Evolutionary conservation across 2,329 filamentous ascomycete genomes (phyloP).

Genomic region (Paracoccidioides lutzii): DNA sequence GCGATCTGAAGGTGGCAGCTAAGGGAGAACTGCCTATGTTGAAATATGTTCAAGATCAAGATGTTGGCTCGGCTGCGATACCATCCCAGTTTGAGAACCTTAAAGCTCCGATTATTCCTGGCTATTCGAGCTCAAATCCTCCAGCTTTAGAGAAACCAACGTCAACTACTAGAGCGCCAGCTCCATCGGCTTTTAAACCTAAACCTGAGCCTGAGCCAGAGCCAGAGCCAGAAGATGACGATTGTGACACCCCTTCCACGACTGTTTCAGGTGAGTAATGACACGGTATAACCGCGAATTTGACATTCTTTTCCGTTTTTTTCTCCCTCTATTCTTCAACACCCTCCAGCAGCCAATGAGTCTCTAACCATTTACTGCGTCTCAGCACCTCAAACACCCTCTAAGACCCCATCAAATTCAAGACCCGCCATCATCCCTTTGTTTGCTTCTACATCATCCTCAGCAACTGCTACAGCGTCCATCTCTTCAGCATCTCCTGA

Average conservation of each 20-base stretch:
- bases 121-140: not conserved
- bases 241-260: not conserved
- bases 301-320: not conserved
- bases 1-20: not conserved
- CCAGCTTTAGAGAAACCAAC: not conserved
- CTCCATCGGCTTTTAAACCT: not conserved
- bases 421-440: not conserved
- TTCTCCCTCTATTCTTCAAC: not conserved
- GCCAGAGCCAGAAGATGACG: not conserved
- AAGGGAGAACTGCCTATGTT: not conserved
- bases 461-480: not conserved
- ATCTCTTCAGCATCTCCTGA: not conserved
- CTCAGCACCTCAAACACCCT: not conserved
- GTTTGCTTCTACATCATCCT: not conserved
- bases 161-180: not conserved
- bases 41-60: conserved; percentile 18
- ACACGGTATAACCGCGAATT: not conserved
- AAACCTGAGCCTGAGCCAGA: not conserved
- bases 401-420: not conserved
- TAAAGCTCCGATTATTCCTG: conserved; percentile 6
- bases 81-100: conserved; percentile 27
- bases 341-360: not conserved
- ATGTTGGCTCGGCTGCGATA: conserved; percentile 28
- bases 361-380: not conserved
- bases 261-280: not conserved